Conservation (phyloP, 345 rosid species). For the Ceriops tagal region DNA sequence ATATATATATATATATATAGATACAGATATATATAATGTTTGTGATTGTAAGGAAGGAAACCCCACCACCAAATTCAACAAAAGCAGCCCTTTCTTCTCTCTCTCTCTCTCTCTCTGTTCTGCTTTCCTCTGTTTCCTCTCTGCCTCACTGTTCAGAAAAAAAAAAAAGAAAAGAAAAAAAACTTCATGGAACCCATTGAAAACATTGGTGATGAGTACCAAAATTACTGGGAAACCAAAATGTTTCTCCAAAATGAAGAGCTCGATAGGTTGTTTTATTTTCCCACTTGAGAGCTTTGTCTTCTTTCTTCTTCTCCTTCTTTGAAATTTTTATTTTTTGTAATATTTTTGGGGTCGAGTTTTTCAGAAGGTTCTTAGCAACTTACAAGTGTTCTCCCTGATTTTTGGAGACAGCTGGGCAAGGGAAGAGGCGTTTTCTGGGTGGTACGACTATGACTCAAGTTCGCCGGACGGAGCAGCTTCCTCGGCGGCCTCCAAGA, state of each 20-base stretch:
- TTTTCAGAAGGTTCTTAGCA: no score
- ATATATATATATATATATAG: no score
- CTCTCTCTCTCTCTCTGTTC: no score
- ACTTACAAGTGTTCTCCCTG: background rate
- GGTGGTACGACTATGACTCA: conserved; percentile 59
- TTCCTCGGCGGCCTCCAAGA: conserved; percentile 71
- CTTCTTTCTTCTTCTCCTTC: background rate
- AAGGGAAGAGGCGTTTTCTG: conserved; percentile 25
- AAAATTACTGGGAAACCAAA: conserved; percentile 30
- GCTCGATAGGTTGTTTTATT: conserved; percentile 15
- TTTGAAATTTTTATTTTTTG: background rate
- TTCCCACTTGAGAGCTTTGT: background rate
- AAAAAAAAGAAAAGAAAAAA: no score
- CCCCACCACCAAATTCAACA: no score
- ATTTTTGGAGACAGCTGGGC: conserved; percentile 17
- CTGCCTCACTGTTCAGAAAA: background rate
- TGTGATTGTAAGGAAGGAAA: no score
- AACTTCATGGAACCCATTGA: conserved; percentile 10
- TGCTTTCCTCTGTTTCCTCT: no score
- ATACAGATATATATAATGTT: no score
- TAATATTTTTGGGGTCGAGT: background rate
- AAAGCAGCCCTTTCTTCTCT: background rate
- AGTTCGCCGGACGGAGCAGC: conserved; percentile 93
- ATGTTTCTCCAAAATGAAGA: conserved; percentile 29
- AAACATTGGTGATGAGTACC: conserved; percentile 19